Percentiles rank a stretch among this genome's conserved stretches.
These are phyloP conservation scores for Euphorbia peplus DNA, from an alignment of 345 rosid genomes.

Conservation along the genomic window DNA sequence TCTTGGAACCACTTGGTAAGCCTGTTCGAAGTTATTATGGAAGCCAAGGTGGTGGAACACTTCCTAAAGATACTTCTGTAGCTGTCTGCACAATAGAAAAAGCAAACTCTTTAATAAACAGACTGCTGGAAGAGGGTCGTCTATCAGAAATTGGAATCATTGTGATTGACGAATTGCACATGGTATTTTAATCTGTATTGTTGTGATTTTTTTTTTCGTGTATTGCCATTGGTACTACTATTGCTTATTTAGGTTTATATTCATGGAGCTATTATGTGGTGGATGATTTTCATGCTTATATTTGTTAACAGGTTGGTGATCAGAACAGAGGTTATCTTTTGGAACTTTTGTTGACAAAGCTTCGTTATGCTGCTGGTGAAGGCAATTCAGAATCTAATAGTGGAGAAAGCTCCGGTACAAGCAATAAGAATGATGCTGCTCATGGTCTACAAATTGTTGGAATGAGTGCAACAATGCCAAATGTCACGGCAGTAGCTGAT, in stretches of 20 bases:
- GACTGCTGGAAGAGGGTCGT: constrained; percentile 93
- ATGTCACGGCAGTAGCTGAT: constrained; percentile 93
- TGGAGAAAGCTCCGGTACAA: constrained; percentile 79
- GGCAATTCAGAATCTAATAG: constrained; percentile 74
- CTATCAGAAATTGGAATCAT: constrained; percentile 88
- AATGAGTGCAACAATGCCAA: constrained; percentile 99
- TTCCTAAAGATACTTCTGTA: constrained; percentile 91
- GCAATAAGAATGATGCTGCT: constrained; percentile 78
- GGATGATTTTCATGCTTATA: constrained; percentile 20
- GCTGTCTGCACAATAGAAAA: constrained; percentile 99
- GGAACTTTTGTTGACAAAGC: constrained; percentile 93
- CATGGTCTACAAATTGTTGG: constrained; percentile 95
- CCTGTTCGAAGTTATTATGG: constrained; percentile 92
- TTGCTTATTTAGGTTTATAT: background rate
- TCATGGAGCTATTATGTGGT: background rate
- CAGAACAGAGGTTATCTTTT: constrained; percentile 93
- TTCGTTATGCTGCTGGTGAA: constrained; percentile 96
- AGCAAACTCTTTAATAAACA: constrained; percentile 84
- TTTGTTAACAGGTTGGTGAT: constrained; percentile 76
- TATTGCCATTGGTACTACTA: background rate
- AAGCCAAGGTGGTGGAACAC: constrained; percentile 95
- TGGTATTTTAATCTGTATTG: constrained; percentile 46
- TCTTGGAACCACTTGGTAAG: constrained; percentile 91
- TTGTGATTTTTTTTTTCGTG: background rate
- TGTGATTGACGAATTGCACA: constrained; percentile 96